These are phyloP conservation scores for Alternaria tenuissima DNA, from an alignment of 2,329 filamentous ascomycete genomes.

Conservation along the genomic window DNA sequence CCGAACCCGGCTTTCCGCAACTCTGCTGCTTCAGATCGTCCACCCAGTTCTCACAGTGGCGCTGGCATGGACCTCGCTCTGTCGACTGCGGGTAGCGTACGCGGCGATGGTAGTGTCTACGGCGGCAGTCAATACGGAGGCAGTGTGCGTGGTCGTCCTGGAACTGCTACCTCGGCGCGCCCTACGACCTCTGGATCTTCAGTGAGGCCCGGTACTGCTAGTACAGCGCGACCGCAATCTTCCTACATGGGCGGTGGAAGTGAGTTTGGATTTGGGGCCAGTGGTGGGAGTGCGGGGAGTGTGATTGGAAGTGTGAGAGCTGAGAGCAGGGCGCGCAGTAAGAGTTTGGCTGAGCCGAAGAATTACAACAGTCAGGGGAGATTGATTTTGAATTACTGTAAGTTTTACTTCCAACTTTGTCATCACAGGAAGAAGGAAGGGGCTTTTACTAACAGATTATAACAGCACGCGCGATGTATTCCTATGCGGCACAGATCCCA, in stretches of 20 bases:
- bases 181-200: not conserved
- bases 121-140: conserved; percentile 50
- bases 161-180: not conserved
- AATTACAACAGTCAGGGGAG: conserved; percentile 87
- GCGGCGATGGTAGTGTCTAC: conserved; percentile 51
- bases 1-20: conserved; percentile 61
- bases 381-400: conserved; percentile 92
- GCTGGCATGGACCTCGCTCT: conserved; percentile 56
- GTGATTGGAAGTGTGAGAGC: conserved; percentile 40
- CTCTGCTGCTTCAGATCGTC: conserved; percentile 54
- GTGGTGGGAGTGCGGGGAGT: conserved; percentile 23
- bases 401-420: conserved; percentile 54
- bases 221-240: conserved; percentile 52
- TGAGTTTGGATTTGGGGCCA: not conserved
- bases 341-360: conserved; percentile 86
- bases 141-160: conserved; percentile 46
- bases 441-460: not conserved
- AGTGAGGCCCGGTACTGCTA: conserved; percentile 3
- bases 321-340: conserved; percentile 68
- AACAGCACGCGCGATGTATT: conserved; percentile 88
- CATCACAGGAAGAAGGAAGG: too few species aligned
- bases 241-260: conserved; percentile 52
- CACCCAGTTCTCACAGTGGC: conserved; percentile 55
- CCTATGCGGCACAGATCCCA: conserved; percentile 92
- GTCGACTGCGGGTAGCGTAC: conserved; percentile 50